Conservation (phyloP, 164 flowering plant species). For the Dillenia suffruticosa region DNA sequence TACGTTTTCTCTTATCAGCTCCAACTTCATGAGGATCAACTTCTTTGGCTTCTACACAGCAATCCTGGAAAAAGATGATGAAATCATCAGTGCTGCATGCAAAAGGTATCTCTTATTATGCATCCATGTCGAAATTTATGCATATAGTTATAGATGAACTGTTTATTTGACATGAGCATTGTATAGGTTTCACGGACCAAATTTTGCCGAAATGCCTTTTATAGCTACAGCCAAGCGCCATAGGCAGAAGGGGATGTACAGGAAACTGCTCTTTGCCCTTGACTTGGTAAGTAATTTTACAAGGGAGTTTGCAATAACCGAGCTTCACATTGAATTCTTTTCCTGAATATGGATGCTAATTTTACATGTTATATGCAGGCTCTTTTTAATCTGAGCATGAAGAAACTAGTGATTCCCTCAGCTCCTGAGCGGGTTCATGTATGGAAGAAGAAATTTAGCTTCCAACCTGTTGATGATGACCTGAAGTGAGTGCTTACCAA, state of each 20-base stretch:
- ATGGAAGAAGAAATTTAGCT: constrained; percentile 12
- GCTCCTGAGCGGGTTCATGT: neutral
- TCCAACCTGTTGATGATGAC: neutral
- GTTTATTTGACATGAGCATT: neutral
- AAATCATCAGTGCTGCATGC: constrained; percentile 41
- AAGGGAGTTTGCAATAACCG: neutral
- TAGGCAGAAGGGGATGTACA: constrained; percentile 33
- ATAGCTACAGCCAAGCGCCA: constrained; percentile 22
- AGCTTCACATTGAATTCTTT: neutral
- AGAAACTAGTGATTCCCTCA: constrained; percentile 23
- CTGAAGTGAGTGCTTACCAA: neutral
- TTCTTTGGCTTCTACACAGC: constrained; percentile 45
- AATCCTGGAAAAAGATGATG: constrained; percentile 40
- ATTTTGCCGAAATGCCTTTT: constrained; percentile 48
- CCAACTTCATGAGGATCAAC: constrained; percentile 35
- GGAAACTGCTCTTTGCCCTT: constrained; percentile 19
- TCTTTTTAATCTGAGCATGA: neutral
- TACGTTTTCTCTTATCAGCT: constrained; percentile 14
- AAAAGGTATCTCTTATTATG: constrained; percentile 34
- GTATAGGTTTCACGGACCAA: constrained; percentile 35
- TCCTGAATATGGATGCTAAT: neutral
- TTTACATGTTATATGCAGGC: constrained; percentile 11
- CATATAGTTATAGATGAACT: neutral
- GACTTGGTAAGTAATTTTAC: constrained; percentile 30
- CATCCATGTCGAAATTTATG: neutral